Evolutionary conservation across 768 basidiomycete genomes (phyloP), one percentile per base, ranked within the genome.

Genomic region (Chlorophyllum brunneum): DNA sequence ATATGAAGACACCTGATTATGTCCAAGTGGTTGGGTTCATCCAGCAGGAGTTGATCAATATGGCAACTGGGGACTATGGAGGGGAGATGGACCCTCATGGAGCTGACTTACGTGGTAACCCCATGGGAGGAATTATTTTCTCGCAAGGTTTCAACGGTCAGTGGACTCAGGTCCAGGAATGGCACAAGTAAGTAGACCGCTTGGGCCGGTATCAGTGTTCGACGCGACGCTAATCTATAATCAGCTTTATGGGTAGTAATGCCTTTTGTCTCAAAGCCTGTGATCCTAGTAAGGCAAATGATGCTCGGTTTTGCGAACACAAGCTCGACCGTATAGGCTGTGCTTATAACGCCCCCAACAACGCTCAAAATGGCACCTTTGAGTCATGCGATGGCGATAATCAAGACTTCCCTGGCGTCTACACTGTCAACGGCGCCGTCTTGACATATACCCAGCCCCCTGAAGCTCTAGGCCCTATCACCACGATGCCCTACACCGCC

Each of bases 31-130:
- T 77, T 22, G 89, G 86, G 5, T 81, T 75, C 66, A 70, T 85
- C 57, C 44, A 54, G 37, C 89, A 92, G 69, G 73, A 70, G 4
- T 58, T 65, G 48, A 68, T 93, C 58, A 74, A 88, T 66, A 62
- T 92, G 39, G 55, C 66, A 2, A 20, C 65, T 0, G 67, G 55
- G 5, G 91, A 92, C 59, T 77, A 62, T 29, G 90, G 91, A 55
- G 90, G 90, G 43, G 90, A 92, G 66, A 78, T 89, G 56, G 85
- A 90, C 64, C 81, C 86, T 10, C 83, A 86, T 54, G 87, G 88
- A 34, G 86, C 86, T 49, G 87, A 89, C 63, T 46, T 63, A 40
- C 20, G 54, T 15, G 44, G 85, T 11, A 88, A 86, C 66, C 82
- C 85, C 2, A 70, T 86, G 20, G 87, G 87, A 56, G 84, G 78